These are phyloP conservation scores for Stephanodiscus triporus DNA, from an alignment of 108 stramenopile species.

Conservation along the genomic window DNA sequence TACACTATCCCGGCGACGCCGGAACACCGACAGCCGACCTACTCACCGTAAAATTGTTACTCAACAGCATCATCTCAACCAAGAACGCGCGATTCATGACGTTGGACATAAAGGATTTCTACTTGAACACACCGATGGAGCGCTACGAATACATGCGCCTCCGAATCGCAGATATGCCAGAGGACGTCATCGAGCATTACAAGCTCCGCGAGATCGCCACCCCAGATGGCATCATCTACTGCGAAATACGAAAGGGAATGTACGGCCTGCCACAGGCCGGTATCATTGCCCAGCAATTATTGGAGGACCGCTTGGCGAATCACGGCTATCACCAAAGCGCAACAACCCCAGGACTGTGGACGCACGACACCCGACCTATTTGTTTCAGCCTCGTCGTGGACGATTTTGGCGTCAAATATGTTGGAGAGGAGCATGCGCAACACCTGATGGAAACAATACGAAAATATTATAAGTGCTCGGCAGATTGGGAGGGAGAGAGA, in stretches of 20 bases:
- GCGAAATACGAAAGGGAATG: conserved; percentile 29
- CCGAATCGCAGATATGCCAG: too few relatives aligned
- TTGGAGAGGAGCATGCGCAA: background rate
- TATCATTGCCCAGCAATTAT: conserved; percentile 40
- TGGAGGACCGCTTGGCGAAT: conserved; percentile 6
- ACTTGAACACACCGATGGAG: background rate
- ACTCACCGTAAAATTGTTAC: background rate
- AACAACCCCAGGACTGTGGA: background rate
- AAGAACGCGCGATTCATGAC: background rate
- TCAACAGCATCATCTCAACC: background rate
- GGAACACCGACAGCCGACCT: background rate
- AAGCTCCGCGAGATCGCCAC: background rate
- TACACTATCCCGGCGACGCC: background rate
- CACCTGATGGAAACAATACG: background rate
- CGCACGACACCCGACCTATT: conserved; percentile 6
- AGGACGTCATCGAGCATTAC: conserved; percentile 48
- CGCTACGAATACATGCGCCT: background rate
- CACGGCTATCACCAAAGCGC: conserved; percentile 13
- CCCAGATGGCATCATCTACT: conserved; percentile 9
- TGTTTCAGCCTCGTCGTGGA: conserved; percentile 11
- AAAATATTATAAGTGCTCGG: background rate
- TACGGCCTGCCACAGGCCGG: conserved; percentile 56
- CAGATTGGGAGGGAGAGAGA: background rate
- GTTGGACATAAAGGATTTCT: background rate
- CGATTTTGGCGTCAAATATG: conserved; percentile 20